Evolutionary conservation across 2,329 filamentous ascomycete species (phyloP), one percentile per base, ranked within the genome.

Genomic region (Aspergillus sp.): DNA sequence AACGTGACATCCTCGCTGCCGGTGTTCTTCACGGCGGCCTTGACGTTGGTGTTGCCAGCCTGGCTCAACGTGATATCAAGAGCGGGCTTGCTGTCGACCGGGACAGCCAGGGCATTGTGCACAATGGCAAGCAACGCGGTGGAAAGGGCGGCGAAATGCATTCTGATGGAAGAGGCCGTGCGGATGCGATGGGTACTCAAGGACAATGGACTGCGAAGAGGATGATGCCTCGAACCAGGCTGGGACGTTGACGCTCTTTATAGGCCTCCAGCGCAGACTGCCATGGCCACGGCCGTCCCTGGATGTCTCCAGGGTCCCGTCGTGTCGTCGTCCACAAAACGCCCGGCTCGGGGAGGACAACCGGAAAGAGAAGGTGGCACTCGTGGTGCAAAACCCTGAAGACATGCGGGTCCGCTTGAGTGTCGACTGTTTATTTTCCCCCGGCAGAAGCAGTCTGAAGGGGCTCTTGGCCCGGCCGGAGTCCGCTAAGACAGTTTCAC

Each of bases 21-120:
- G 12, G 40, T 50, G 41, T 61, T 61, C 32, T 52, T 55, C 12
- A 61, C 48, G 3, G 52, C 44, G 5, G 57, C 57, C 35, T 58
- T 60, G 38, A 61, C 49, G 15, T 41, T 47, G 12, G 57, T 58
- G 30, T 55, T 52, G 24, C 43, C 42, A 17, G 52, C 40, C 33
- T 50, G 47, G 27, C 41, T 51, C 20, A 61, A 44, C 13, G 48
- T 49, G 17, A 61, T 47, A 25, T 57, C 46, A n/a, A 60, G 41
- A 2, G 38, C 48, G 5, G 47, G 36, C 7, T 22, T 8, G 17
- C 43, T 29, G 7, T 48, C 33, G 26, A 44, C 36, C 22, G 49
- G 49, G n/a, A 46, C 26, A 34, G 45, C 42, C 13, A 35, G 32
- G 16, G 39, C 42, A 14, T 45, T 26, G 13, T 42, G 44, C 28